Evolutionary conservation across 768 basidiomycete species (phyloP).

Genomic region (Udeniomyces megalosporus): DNA sequence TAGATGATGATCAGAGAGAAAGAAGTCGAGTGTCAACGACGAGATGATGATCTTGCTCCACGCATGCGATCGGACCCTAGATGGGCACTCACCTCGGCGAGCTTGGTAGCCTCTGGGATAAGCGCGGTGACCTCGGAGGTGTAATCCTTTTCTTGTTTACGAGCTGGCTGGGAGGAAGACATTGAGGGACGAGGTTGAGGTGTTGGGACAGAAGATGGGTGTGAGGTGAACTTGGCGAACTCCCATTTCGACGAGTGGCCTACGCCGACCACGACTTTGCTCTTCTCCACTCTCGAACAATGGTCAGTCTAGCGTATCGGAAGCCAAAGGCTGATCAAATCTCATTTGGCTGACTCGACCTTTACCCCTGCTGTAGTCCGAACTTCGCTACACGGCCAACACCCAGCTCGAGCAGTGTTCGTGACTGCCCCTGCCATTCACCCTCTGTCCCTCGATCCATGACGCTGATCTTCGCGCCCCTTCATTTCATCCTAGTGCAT

Average conservation of each 20-base stretch:
- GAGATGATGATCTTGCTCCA: not conserved
- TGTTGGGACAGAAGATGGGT: too few relatives aligned
- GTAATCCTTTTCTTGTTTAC: constrained; percentile 43
- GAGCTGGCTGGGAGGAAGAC: constrained; percentile 5
- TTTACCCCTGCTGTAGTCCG: constrained; percentile 33
- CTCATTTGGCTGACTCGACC: too few relatives aligned
- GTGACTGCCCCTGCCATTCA: constrained; percentile 26
- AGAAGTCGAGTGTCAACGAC: not conserved
- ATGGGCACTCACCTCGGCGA: constrained; percentile 48
- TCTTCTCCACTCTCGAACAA: too few relatives aligned
- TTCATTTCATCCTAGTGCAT: constrained; percentile 48
- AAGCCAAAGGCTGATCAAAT: too few relatives aligned
- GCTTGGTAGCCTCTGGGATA: constrained; percentile 47
- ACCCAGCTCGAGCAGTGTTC: constrained; percentile 86
- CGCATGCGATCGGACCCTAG: not conserved
- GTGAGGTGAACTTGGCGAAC: too few relatives aligned
- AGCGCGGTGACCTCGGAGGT: constrained; percentile 64
- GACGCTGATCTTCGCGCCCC: too few relatives aligned
- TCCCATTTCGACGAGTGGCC: too few relatives aligned
- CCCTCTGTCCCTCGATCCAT: not conserved
- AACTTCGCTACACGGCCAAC: constrained; percentile 87
- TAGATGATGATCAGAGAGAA: not conserved
- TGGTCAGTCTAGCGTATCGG: too few relatives aligned
- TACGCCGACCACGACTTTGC: too few relatives aligned
- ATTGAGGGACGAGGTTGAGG: too few relatives aligned